These are phyloP conservation scores for Pterocarpus santalinus DNA, from an alignment of 306 rosid species.

Conservation along the genomic window DNA sequence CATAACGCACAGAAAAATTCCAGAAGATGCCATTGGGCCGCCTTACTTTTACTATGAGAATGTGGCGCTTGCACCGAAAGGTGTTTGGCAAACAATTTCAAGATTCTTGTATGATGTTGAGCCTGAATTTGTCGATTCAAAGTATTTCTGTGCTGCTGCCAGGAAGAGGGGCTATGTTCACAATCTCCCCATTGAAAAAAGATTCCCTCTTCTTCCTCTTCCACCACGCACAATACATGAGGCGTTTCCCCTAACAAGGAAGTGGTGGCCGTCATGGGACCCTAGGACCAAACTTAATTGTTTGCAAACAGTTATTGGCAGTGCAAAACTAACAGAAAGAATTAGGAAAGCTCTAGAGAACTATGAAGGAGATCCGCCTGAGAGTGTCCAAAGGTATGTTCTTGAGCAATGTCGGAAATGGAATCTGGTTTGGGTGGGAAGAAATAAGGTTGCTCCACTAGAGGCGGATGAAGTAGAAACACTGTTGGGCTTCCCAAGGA, in stretches of 20 bases:
- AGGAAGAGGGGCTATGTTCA: slow-evolving; percentile 95
- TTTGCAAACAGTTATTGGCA: slow-evolving; percentile 75
- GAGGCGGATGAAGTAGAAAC: slow-evolving; percentile 94
- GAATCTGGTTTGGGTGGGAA: slow-evolving; percentile 99
- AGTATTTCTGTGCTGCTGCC: slow-evolving; percentile 87
- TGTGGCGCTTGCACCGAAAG: slow-evolving; percentile 94
- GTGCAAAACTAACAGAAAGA: slow-evolving; percentile 80
- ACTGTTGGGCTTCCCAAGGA: slow-evolving; percentile 88
- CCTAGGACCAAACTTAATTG: slow-evolving; percentile 77
- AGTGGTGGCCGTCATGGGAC: slow-evolving; percentile 99
- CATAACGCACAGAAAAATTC: slow-evolving; percentile 58
- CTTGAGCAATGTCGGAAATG: slow-evolving; percentile 86
- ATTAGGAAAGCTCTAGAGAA: slow-evolving; percentile 78
- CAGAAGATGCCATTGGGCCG: slow-evolving; percentile 82
- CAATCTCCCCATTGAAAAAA: slow-evolving; percentile 79
- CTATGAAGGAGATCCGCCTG: slow-evolving; percentile 68
- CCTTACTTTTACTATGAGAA: slow-evolving; percentile 97
- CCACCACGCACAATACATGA: slow-evolving; percentile 81
- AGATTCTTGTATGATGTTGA: slow-evolving; percentile 80
- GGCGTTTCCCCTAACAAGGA: slow-evolving; percentile 84
- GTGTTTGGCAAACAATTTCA: slow-evolving; percentile 92
- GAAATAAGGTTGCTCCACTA: slow-evolving; percentile 92
- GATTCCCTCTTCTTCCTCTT: slow-evolving; percentile 84
- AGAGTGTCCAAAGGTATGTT: slow-evolving; percentile 63
- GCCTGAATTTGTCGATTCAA: slow-evolving; percentile 95